Base-by-base conservation (phyloP, 2,329 filamentous ascomycete species). In the Trichoderma afroharzianum region DNA sequence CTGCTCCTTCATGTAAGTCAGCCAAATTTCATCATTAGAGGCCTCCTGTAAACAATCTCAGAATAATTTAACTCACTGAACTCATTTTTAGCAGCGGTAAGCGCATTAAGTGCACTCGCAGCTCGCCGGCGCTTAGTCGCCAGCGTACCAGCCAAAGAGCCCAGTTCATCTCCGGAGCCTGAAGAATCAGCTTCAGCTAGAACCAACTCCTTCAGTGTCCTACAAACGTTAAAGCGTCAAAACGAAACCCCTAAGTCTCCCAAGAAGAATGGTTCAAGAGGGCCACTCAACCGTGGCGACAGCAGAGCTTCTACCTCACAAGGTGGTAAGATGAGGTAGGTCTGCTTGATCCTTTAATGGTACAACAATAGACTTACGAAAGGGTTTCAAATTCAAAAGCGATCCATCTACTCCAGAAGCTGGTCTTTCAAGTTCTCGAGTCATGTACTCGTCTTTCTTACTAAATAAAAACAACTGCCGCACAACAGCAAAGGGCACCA, bases 391-490 rank as follows among this genome's bases (percentile, higher is more conserved):
- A 11, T 14, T 4, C n/a, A 61, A 26, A 32, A 69, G 57, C 12
- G 66, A 69, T n/a, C 21, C 57, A 28, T 69, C 57, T 36, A 26
- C 28, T n/a, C 66, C 24, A 33, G 67, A 69, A 28, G 39, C 21
- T 18, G 7, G 11, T 4, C 5, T n/a, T 21, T 15, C 21, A 21
- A 12, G 28, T 21, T 21, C 67, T 47, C 73, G 72, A n/a, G 72
- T 74, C 4, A 81, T 82, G 24, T 82, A 85, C 68, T 84, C 85
- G 0, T 85, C 86, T 0, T 86, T 87, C 67, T 82, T 79, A 26
- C 81, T 83, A 3, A 82, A 76, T 26, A 84, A 84, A 71, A 80
- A 81, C 53, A 88, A 86, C 59, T 78, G 82, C 24, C 80, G 80
- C 62, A 77, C 74, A 26, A 83, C 82, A 26, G 50, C 78, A 5